These are phyloP conservation scores for Verticillium zaregamsianum DNA, from an alignment of 2,329 filamentous ascomycete species.

Conservation along the genomic window DNA sequence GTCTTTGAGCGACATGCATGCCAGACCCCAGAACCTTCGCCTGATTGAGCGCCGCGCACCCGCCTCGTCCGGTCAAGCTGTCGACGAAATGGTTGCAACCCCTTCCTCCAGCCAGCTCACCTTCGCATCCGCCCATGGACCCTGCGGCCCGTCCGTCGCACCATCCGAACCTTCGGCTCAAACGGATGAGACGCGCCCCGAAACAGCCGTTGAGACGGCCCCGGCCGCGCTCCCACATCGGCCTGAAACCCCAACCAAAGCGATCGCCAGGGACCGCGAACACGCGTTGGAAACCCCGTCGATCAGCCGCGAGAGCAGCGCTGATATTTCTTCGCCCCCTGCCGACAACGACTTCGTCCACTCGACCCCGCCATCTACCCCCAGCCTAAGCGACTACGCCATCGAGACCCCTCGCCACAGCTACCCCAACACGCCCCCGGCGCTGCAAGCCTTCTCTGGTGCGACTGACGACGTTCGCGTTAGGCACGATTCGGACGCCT, in stretches of 20 bases:
- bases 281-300: not conserved
- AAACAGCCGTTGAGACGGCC: constrained; percentile 5
- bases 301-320: constrained; percentile 2
- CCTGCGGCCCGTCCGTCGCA: constrained; percentile 7
- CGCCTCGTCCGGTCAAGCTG: constrained; percentile 7
- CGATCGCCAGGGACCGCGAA: not conserved
- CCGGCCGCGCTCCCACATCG: not conserved
- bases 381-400: constrained; percentile 15
- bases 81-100: constrained; percentile 9
- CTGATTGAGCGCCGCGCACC: constrained; percentile 6
- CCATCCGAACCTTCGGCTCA: constrained; percentile 9
- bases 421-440: constrained; percentile 13
- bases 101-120: constrained; percentile 7
- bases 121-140: constrained; percentile 5
- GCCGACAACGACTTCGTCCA: constrained; percentile 12
- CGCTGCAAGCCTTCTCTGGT: not conserved
- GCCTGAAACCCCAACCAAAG: not conserved
- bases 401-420: constrained; percentile 16
- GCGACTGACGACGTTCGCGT: not conserved
- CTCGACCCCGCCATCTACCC: constrained; percentile 14
- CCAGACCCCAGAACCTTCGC: constrained; percentile 13
- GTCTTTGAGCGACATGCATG: constrained; percentile 27
- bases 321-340: constrained; percentile 2
- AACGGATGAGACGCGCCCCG: constrained; percentile 11
- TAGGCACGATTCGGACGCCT: not conserved